A percentile compares a stretch with the other conserved stretches of the same genome.
These are phyloP conservation scores for Wallacemonas sp. DNA, from an alignment of 208 protist species.

Conservation along the genomic window DNA sequence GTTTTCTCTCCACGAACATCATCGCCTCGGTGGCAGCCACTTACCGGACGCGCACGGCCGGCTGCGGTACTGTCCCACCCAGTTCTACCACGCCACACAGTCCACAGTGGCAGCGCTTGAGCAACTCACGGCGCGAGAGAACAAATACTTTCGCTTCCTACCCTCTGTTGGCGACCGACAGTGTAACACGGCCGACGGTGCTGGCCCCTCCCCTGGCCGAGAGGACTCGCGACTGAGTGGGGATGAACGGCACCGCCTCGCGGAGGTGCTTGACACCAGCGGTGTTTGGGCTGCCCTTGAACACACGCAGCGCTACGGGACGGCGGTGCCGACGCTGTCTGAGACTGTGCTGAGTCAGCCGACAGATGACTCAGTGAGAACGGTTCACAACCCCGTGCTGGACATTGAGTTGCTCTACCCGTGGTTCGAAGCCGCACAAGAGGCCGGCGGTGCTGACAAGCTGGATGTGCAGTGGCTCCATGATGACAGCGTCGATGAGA, in stretches of 20 bases:
- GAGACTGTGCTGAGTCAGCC: background rate
- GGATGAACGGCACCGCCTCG: conserved; percentile 26
- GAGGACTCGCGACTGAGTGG: conserved; percentile 5
- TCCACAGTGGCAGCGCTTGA: conserved; percentile 30
- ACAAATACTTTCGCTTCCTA: conserved; percentile 48
- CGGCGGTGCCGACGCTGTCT: background rate
- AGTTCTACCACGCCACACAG: conserved; percentile 26
- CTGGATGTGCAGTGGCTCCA: conserved; percentile 2
- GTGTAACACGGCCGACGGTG: background rate
- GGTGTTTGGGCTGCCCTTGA: conserved; percentile 31
- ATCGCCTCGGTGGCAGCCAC: background rate
- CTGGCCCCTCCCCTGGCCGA: no score
- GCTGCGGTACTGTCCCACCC: conserved; percentile 67
- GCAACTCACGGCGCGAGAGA: conserved; percentile 21
- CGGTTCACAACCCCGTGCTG: conserved; percentile 25
- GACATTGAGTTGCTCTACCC: conserved; percentile 62
- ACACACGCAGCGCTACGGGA: conserved; percentile 56
- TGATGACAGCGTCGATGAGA: background rate
- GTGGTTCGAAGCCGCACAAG: conserved; percentile 40
- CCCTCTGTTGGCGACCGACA: background rate
- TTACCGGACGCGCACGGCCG: no score
- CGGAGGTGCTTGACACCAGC: conserved; percentile 41
- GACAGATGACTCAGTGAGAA: background rate
- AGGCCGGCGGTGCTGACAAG: conserved; percentile 7
- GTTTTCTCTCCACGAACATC: conserved; percentile 52